phyloP scores from a whole-genome alignment of 345 rosid species.

The Conringia planisiliqua region DNA sequence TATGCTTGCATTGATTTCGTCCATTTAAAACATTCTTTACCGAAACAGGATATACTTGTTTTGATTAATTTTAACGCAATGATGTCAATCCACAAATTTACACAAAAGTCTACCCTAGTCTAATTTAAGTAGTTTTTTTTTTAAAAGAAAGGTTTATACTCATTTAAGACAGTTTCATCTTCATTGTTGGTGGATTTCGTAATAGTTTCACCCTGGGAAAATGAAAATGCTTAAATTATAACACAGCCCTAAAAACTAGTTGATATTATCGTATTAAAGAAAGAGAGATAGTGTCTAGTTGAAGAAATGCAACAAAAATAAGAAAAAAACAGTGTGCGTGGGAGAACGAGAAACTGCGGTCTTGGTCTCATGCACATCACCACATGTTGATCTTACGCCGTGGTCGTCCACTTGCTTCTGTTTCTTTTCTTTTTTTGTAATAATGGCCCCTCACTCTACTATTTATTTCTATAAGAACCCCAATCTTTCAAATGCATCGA shows the following conservation, averaged over 20 bases:
- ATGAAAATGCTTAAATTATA: not conserved
- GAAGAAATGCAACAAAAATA: not conserved
- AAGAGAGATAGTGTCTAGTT: not conserved
- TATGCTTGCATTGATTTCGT: not conserved
- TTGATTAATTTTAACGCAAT: not conserved
- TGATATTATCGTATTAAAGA: not conserved
- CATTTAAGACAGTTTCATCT: not conserved
- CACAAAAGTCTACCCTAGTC: not conserved
- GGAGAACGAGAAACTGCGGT: conserved; percentile 12
- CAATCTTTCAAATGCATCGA: not conserved
- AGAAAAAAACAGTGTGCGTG: not conserved
- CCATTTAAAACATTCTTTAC: not conserved
- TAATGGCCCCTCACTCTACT: not conserved
- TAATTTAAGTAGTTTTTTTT: not conserved
- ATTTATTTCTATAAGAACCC: not conserved
- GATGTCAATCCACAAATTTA: not conserved
- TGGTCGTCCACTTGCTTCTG: conserved; percentile 11
- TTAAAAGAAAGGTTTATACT: not conserved
- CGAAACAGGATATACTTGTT: not conserved
- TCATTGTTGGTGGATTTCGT: not conserved
- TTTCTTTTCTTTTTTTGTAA: not conserved
- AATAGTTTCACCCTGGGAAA: not conserved
- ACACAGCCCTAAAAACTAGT: not conserved
- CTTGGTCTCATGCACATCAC: conserved; percentile 16
- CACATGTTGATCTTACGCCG: conserved; percentile 19